Conservation (phyloP, 1,284 basidiomycete genomes). For the Lentinula novae-zelandiae region DNA sequence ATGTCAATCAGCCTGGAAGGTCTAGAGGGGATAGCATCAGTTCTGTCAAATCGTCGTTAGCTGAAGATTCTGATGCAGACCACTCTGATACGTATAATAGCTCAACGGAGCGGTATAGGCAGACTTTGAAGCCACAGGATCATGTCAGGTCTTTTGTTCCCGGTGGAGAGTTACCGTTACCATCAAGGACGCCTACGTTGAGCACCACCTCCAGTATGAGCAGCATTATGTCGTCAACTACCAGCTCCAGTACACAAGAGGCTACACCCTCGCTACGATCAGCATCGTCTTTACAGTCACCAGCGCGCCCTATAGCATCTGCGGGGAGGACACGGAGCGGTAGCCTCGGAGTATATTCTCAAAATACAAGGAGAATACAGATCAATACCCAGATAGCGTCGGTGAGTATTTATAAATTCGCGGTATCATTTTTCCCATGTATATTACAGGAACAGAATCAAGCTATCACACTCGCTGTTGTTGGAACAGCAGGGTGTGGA, state of each 20-base stretch:
- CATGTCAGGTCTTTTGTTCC: conserved; percentile 33
- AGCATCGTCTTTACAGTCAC: conserved; percentile 39
- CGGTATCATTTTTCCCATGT: neutral
- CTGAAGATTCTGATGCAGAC: conserved; percentile 53
- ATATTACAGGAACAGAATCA: conserved; percentile 19
- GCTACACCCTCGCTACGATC: conserved; percentile 36
- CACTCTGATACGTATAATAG: conserved; percentile 36
- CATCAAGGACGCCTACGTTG: conserved; percentile 44
- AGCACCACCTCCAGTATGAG: conserved; percentile 40
- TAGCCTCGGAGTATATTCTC: conserved; percentile 45
- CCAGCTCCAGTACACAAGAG: conserved; percentile 32
- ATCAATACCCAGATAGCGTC: conserved; percentile 32
- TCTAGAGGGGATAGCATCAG: conserved; percentile 54
- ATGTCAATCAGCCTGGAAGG: conserved; percentile 34
- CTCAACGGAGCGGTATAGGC: conserved; percentile 33
- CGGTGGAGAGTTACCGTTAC: conserved; percentile 51
- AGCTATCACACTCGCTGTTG: conserved; percentile 55
- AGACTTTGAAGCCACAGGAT: conserved; percentile 34
- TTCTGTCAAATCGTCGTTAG: conserved; percentile 33
- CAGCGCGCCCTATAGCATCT: conserved; percentile 27
- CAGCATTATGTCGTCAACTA: conserved; percentile 30
- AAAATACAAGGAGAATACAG: conserved; percentile 30
- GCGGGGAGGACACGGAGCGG: conserved; percentile 51
- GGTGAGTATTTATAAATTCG: conserved; percentile 5
- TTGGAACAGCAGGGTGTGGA: conserved; percentile 67